Evolutionary conservation across 108 stramenopile species (phyloP).

Genomic region (Cyclostephanos tholiformis): DNA sequence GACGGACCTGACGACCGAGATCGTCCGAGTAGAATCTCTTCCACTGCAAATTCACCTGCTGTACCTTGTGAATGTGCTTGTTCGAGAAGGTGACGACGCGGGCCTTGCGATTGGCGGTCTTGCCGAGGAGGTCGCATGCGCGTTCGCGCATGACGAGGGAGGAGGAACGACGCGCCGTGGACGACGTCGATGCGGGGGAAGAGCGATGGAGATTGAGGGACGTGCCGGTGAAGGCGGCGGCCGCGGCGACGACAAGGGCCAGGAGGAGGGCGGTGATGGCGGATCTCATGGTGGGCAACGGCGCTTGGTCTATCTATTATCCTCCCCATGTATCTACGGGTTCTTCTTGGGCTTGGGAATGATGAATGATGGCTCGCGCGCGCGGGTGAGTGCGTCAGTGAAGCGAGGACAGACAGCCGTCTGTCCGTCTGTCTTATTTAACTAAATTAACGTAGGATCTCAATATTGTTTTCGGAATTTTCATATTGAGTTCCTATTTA

Average conservation of each 20-base stretch:
- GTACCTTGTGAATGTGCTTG: conserved; percentile 92
- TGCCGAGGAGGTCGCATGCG: conserved; percentile 89
- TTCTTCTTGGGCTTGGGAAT: background rate
- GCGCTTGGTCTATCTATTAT: too few species aligned
- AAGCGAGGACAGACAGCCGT: too few species aligned
- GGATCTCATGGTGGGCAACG: conserved; percentile 59
- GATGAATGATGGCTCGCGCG: background rate
- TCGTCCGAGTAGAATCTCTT: conserved; percentile 87
- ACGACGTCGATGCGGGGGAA: conserved; percentile 8
- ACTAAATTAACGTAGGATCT: too few species aligned
- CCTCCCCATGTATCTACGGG: background rate
- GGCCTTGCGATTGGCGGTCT: conserved; percentile 92
- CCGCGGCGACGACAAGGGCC: conserved; percentile 53
- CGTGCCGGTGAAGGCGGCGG: conserved; percentile 70
- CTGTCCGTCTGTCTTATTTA: too few species aligned
- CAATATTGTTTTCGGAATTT: too few species aligned
- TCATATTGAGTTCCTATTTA: too few species aligned
- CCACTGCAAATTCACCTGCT: conserved; percentile 91
- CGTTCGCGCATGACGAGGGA: conserved; percentile 84
- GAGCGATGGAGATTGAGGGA: conserved; percentile 35
- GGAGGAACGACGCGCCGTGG: conserved; percentile 17
- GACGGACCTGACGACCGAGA: conserved; percentile 74
- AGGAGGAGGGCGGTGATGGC: conserved; percentile 58
- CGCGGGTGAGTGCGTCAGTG: background rate
- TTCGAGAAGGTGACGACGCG: conserved; percentile 94